Base-by-base conservation (phyloP, 2,329 filamentous ascomycete species). In the Nigrospora sphaerica region DNA sequence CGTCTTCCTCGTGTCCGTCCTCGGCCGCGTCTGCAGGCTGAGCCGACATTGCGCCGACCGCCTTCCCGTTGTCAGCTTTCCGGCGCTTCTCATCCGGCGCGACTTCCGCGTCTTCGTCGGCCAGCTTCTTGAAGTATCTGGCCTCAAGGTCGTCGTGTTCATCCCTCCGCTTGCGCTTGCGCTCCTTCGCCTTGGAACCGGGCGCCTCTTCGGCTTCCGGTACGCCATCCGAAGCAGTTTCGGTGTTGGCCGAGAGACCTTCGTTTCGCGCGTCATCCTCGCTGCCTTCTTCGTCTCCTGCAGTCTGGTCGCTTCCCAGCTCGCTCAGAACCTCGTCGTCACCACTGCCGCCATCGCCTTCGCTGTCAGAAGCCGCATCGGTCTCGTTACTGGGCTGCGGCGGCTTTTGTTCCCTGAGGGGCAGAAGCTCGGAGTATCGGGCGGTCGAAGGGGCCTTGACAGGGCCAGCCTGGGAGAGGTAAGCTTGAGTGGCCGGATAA, bases 111-210 rank as follows among this genome's bases (percentile, higher is more conserved):
- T 80, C 75, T 57, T 83, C 65, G 60, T 81, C 66, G 55, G 73
- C 76, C 31, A 91, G 64, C 52, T 81, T 82, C 46, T 77, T 70
- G 67, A 92, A 70, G 57, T 91, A 90, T 43, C 77, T 79, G 47
- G 74, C 77, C 59, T 90, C 86, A 2, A 90, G 66, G 46, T 87
- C 81, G 19, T 88, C 83, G 48, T 85, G 77, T 12, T 84, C 78
- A 32, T 85, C 76, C 46, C 73, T 82, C 48, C 84, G 74, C 68
- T 86, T 87, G 50, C 83, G 74, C 62, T 86, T 86, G 31, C 77
- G 72, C 11, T 79, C 73, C 44, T 74, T 70, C 46, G 74, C 72
- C 66, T 56, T 69, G 59, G 55, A 66, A 49, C 60, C 55, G 57
- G 64, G 57, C 34, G 65, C 23, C 23, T 28, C 65, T 46, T 70